phyloP scores from a whole-genome alignment of 164 flowering plant genomes.

The Dillenia turbinata region DNA sequence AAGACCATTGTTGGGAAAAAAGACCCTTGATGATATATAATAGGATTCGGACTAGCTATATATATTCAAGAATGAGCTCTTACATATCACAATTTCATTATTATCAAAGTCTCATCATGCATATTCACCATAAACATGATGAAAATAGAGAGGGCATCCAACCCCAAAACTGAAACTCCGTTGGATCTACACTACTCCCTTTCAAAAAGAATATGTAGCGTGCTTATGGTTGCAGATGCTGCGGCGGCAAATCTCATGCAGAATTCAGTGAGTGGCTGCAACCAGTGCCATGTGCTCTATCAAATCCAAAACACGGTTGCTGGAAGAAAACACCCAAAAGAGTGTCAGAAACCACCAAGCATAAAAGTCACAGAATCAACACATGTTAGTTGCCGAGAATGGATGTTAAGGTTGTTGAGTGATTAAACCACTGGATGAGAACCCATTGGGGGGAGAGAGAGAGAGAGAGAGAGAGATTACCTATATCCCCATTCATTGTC shows the following conservation, averaged over 20 bases:
- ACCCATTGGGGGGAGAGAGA: background rate
- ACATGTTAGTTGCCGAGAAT: background rate
- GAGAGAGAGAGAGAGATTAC: constrained; percentile 26
- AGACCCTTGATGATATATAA: too few relatives aligned
- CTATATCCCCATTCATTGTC: constrained; percentile 99
- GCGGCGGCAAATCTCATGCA: background rate
- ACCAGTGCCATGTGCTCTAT: constrained; percentile 79
- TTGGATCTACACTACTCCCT: too few relatives aligned
- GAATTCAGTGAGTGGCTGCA: constrained; percentile 21
- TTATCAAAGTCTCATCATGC: too few relatives aligned
- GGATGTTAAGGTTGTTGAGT: constrained; percentile 5
- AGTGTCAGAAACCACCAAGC: background rate
- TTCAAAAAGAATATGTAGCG: too few relatives aligned
- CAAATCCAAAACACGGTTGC: constrained; percentile 77
- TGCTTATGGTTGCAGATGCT: background rate
- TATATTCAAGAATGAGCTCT: too few relatives aligned
- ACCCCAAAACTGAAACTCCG: too few relatives aligned
- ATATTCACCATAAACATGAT: too few relatives aligned
- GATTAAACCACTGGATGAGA: background rate
- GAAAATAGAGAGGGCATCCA: too few relatives aligned
- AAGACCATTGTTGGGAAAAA: too few relatives aligned
- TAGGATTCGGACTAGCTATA: too few relatives aligned
- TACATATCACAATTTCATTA: too few relatives aligned
- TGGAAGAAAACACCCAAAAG: constrained; percentile 17
- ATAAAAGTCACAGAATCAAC: background rate